These are phyloP conservation scores for Eucalyptus fibrosa DNA, from an alignment of 345 rosid genomes.

Conservation along the genomic window DNA sequence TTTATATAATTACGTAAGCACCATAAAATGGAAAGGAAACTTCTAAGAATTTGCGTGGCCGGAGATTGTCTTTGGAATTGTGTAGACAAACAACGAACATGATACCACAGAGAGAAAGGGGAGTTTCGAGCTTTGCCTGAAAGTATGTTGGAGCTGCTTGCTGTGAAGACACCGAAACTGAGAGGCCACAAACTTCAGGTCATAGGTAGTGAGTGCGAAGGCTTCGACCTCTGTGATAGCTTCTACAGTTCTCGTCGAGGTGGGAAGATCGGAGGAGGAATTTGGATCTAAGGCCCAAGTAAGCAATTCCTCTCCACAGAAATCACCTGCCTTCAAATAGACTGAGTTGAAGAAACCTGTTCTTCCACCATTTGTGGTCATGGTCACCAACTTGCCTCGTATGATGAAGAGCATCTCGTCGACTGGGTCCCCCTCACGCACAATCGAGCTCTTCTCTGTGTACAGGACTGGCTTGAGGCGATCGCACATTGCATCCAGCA, in stretches of 20 bases:
- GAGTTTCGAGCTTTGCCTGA: no score
- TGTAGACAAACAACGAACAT: no score
- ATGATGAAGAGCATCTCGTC: constrained; percentile 70
- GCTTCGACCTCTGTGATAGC: no score
- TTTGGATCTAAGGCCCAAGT: constrained; percentile 66
- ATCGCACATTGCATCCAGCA: constrained; percentile 67
- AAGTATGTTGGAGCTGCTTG: no score
- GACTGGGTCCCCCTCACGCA: constrained; percentile 56
- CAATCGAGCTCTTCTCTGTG: constrained; percentile 36
- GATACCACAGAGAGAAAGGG: no score
- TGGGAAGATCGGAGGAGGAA: constrained; percentile 33
- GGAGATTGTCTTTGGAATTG: background rate
- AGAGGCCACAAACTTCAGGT: no score
- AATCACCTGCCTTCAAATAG: constrained; percentile 42
- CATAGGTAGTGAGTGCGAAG: no score
- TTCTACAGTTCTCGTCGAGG: no score
- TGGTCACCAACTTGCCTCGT: constrained; percentile 31
- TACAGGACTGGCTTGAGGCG: constrained; percentile 49
- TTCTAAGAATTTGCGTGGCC: background rate
- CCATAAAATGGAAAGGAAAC: background rate
- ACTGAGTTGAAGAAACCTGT: constrained; percentile 45
- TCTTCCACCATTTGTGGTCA: constrained; percentile 62
- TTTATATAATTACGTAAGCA: background rate
- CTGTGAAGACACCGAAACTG: no score
- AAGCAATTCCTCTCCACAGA: constrained; percentile 68